Conservation (phyloP, 2,329 filamentous ascomycete genomes). For the Fusarium euwallaceae region DNA sequence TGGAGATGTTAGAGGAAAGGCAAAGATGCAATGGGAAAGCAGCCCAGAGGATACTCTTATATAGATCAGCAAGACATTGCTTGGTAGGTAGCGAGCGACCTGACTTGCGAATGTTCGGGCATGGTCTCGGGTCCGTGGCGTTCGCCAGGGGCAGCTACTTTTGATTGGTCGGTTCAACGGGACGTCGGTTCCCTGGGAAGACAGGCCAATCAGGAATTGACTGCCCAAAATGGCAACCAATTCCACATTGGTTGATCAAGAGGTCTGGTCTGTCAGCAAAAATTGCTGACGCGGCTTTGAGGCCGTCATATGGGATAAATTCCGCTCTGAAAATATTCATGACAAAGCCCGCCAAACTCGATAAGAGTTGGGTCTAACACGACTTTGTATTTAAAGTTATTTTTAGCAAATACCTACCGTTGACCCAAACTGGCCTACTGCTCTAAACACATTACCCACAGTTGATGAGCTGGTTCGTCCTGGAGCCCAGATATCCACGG, state of each 20-base stretch:
- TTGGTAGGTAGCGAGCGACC: neutral
- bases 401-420: neutral
- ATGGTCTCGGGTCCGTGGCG: neutral
- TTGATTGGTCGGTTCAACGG: neutral
- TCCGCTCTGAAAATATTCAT: neutral
- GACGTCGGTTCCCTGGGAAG: neutral
- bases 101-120: neutral
- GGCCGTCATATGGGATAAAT: neutral
- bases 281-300: neutral
- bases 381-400: neutral
- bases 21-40: neutral
- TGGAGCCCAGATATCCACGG: conserved; percentile 1
- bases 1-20: neutral
- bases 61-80: neutral
- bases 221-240: conserved; percentile 2
- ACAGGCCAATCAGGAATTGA: neutral
- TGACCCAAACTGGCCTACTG: neutral
- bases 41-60: neutral
- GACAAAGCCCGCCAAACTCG: neutral
- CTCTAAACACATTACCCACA: neutral
- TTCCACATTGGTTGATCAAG: neutral
- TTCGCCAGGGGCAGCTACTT: neutral
- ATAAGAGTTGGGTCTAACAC: neutral
- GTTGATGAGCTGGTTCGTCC: neutral
- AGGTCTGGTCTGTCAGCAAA: neutral